A percentile compares a stretch with the other conserved stretches of the same genome.
These are phyloP conservation scores for Chrysanthemum seticuspe DNA, from an alignment of 129 eudicot genomes.

Conservation along the genomic window DNA sequence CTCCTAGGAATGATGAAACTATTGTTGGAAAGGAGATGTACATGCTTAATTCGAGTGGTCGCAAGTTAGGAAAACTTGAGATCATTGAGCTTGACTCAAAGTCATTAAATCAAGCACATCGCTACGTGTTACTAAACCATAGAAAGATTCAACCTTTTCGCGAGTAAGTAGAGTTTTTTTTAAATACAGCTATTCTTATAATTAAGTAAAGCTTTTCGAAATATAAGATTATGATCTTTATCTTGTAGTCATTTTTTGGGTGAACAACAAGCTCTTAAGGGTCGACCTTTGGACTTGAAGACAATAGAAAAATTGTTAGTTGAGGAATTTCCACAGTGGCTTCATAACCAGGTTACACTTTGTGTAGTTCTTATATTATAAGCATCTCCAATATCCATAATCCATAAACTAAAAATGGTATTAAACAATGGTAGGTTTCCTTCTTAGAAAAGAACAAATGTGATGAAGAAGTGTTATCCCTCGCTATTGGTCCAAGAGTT, in stretches of 20 bases:
- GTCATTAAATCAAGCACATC: neutral
- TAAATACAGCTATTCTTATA: neutral
- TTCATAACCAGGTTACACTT: neutral
- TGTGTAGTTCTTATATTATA: neutral
- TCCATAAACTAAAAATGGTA: neutral
- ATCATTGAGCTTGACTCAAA: neutral
- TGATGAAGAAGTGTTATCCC: neutral
- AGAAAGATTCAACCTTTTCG: neutral
- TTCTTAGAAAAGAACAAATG: neutral
- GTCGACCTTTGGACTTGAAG: neutral
- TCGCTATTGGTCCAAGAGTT: too few species aligned
- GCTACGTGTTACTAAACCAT: neutral
- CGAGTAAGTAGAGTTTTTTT: neutral
- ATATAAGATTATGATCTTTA: neutral
- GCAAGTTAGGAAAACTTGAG: neutral
- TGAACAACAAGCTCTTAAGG: neutral
- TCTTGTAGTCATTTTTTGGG: neutral
- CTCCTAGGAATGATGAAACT: too few species aligned
- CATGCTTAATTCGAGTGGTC: neutral
- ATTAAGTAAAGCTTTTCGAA: neutral
- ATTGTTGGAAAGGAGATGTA: too few species aligned
- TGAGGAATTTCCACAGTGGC: constrained; percentile 2
- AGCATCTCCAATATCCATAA: neutral
- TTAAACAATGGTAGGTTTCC: neutral
- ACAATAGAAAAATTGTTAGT: neutral